Evolutionary conservation across 2,329 filamentous ascomycete genomes (phyloP).

Genomic region (Drechslerella stenobrocha): DNA sequence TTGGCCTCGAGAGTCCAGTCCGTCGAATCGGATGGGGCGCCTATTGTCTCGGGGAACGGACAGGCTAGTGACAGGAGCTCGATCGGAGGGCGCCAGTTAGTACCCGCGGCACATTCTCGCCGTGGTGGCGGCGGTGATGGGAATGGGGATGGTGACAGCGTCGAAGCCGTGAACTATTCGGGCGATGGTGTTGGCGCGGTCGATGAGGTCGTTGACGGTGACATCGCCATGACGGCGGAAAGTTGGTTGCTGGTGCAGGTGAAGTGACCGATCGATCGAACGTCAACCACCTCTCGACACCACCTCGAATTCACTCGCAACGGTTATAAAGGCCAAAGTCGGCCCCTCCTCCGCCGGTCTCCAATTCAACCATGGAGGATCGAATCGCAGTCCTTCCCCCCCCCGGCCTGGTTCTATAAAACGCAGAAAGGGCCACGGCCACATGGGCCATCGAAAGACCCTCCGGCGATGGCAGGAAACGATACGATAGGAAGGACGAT

Average conservation of each 20-base stretch:
- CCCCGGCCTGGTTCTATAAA: conserved; percentile 34
- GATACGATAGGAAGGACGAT: conserved; percentile 27
- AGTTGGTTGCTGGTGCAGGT: no score
- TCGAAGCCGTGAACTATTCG: no score
- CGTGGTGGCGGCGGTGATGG: background rate
- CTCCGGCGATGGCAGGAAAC: conserved; percentile 13
- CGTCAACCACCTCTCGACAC: no score
- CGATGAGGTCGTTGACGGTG: background rate
- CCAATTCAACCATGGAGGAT: conserved; percentile 41
- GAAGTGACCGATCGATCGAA: no score
- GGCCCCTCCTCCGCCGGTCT: no score
- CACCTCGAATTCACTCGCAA: background rate
- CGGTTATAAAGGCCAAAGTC: conserved; percentile 11
- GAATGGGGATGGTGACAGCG: background rate
- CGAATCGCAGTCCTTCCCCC: background rate
- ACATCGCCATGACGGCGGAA: background rate
- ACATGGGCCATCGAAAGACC: conserved; percentile 22
- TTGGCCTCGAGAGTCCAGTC: background rate
- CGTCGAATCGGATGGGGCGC: conserved; percentile 45
- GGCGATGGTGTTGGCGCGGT: background rate
- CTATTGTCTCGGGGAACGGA: conserved; percentile 48
- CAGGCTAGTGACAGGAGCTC: conserved; percentile 24
- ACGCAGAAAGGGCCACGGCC: conserved; percentile 4
- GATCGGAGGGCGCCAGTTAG: conserved; percentile 40
- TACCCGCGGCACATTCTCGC: conserved; percentile 25